Percentiles rank a stretch among this genome's conserved stretches.
Evolutionary conservation across 169 alveolate species (phyloP).

Genomic region (Eimeria necatrix): DNA sequence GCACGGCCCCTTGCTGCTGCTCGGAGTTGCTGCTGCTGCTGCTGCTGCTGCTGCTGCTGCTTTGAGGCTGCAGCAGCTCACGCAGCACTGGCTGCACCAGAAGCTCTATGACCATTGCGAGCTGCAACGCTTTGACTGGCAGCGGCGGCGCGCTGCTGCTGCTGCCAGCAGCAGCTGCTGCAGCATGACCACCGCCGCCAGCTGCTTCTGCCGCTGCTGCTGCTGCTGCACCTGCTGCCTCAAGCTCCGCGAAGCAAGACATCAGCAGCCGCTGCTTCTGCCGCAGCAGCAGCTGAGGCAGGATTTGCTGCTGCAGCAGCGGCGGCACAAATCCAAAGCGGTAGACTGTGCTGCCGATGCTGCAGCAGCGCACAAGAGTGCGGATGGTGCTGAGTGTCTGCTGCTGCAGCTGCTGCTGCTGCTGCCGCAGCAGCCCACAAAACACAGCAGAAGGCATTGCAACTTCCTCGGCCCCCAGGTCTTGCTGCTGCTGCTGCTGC

Average conservation of each 20-base stretch:
- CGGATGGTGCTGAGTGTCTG: conserved; percentile 17
- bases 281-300: conserved; percentile 71
- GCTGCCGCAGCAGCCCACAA: conserved; percentile 36
- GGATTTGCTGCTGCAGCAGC: conserved; percentile 45
- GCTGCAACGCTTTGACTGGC: conserved; percentile 39
- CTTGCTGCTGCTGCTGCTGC: conserved; percentile 20
- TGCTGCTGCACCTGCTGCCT: conserved; percentile 37
- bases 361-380: conserved; percentile 46
- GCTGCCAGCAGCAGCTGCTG: background rate
- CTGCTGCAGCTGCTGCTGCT: conserved; percentile 63
- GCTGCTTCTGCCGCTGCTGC: conserved; percentile 42
- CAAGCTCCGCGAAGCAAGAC: conserved; percentile 62
- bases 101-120: conserved; percentile 25
- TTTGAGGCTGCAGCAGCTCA: conserved; percentile 37
- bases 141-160: background rate
- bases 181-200: background rate
- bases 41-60: conserved; percentile 10
- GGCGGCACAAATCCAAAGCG: conserved; percentile 19
- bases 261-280: conserved; percentile 62
- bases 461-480: background rate
- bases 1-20: conserved; percentile 29
- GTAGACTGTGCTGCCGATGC: conserved; percentile 45
- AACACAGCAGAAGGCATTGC: background rate
- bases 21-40: background rate
- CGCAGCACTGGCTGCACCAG: conserved; percentile 51